A percentile compares a stretch with the other conserved stretches of the same genome.
These are phyloP conservation scores for Quercus tomentella DNA, from an alignment of 331 rosid species.

Conservation along the genomic window DNA sequence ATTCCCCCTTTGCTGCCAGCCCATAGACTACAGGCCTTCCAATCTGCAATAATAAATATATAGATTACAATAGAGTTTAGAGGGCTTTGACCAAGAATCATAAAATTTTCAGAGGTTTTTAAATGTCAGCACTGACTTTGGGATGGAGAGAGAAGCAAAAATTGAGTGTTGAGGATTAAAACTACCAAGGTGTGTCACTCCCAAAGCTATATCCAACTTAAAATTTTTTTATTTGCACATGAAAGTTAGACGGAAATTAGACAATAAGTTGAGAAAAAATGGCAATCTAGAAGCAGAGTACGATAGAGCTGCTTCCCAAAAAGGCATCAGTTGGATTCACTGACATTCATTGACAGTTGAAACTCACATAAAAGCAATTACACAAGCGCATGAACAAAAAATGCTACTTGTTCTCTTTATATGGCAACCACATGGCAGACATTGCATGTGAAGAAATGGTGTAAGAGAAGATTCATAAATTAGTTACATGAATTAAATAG, in stretches of 20 bases:
- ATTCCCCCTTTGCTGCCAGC: slow-evolving; percentile 47
- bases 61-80: not conserved
- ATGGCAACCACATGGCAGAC: not conserved
- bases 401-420: not conserved
- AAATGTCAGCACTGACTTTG: not conserved
- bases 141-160: not conserved
- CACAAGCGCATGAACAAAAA: not conserved
- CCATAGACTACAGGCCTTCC: slow-evolving; percentile 54
- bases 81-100: not conserved
- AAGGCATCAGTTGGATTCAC: not conserved
- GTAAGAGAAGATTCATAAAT: not conserved
- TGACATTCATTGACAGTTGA: not conserved
- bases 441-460: not conserved
- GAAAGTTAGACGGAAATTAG: not conserved
- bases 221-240: not conserved
- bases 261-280: not conserved
- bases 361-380: not conserved
- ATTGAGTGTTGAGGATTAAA: no score
- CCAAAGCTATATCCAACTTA: not conserved
- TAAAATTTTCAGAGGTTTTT: not conserved
- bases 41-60: slow-evolving; percentile 24
- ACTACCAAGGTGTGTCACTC: no score
- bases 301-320: not conserved
- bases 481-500: not conserved
- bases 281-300: not conserved